These are phyloP conservation scores for Solanum ossicruentum DNA, from an alignment of 257 asterid genomes.

Conservation along the genomic window DNA sequence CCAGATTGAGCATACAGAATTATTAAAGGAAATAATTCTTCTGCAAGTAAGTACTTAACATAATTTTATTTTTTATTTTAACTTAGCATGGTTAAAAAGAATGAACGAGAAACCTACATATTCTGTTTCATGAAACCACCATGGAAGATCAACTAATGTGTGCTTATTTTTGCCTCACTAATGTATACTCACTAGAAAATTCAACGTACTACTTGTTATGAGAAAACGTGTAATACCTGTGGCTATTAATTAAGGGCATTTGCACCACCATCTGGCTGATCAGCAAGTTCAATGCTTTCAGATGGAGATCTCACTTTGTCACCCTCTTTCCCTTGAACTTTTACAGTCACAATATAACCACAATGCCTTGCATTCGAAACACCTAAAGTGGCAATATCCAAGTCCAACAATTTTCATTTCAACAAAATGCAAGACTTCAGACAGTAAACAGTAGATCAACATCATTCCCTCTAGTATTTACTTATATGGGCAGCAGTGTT, in stretches of 20 bases:
- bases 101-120: neutral
- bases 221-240: conserved; percentile 39
- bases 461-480: neutral
- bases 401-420: neutral
- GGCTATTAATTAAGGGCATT: conserved; percentile 69
- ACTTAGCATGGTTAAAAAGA: neutral
- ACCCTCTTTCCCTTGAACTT: conserved; percentile 53
- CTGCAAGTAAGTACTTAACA: neutral
- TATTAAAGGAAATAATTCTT: neutral
- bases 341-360: conserved; percentile 73
- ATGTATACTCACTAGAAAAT: neutral
- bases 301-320: conserved; percentile 22
- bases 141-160: neutral
- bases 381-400: conserved; percentile 84
- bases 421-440: neutral
- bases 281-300: conserved; percentile 56
- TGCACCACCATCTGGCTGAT: conserved; percentile 96
- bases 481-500: conserved; percentile 91
- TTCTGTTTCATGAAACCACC: neutral
- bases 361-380: conserved; percentile 56
- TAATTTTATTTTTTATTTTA: neutral
- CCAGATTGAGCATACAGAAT: neutral
- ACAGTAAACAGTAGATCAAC: neutral
- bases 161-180: neutral
- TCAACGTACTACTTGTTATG: neutral